Evolutionary conservation across 768 basidiomycete genomes (phyloP), one percentile per base, ranked within the genome.

Genomic region (Zangia roseola): DNA sequence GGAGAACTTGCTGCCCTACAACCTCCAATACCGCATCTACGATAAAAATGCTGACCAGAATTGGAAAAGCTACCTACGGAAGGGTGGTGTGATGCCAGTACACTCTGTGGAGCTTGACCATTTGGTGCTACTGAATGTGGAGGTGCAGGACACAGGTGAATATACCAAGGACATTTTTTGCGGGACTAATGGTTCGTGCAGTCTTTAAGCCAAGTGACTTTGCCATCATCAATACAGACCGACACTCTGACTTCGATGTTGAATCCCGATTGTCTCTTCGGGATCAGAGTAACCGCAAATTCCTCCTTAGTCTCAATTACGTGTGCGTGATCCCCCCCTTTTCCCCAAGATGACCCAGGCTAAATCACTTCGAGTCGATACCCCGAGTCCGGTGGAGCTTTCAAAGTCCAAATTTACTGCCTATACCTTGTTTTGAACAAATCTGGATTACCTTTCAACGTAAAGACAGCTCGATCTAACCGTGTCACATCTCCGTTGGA

Each of bases 131-230:
- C 76, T 98, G 36, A 98, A 91, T 57, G 77, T 97, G n/a, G 76
- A 86, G 45, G 75, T 97, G 2, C 88, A 98, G 69, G 95, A 98
- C 57, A 89, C 92, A 40, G 83, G 95, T 93, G 57, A 58, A 25
- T 47, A 39, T n/a, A 10, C 38, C 12, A 21, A 16, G 19, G 26
- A 30, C 23, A 31, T 44, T 17, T 25, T 28, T 47, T 20, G 17
- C 21, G 10, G 6, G 19, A 28, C 49, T 50, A 36, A 62, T 21
- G 7, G 21, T 26, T 25, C 35, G 24, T 45, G 5, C 57, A 95
- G 93, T 83, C 13, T 91, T 94, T 74, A 88, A 88, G 60, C 87
- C 92, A 14, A 95, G 94, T 64, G 94, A 98, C 50, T 99, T 97
- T 58, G 88, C 93, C 3, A 97, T 99, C 68, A 94, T 99, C 70